Base-by-base conservation (phyloP, 495 filamentous ascomycete species). In the Parmelia sp. region DNA sequence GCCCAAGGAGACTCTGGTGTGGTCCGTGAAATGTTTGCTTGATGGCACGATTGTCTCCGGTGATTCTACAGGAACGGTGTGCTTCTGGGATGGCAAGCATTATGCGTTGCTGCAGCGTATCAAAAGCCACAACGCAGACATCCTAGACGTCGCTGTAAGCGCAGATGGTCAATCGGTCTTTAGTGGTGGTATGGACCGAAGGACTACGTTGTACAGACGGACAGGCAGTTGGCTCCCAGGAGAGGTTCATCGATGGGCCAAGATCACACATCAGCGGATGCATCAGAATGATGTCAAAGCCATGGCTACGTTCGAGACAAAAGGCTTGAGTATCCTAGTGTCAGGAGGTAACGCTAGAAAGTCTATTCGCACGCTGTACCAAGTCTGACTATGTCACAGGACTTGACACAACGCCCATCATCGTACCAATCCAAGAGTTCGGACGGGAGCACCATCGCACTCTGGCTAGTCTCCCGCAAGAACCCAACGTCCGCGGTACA, bases 281-380 rank as follows among this genome's bases (percentile, higher is more conserved):
- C 95, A 99, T 70, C 82, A 82, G 19, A 91, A 97, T 71, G 94
- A 99, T 78, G 91, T 97, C 66, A 96, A 97, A 76, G 84, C 92
- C 19, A 90, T 99, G 84, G 91, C 92, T 57, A 85, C 89, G 21
- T 97, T 90, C 61, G 92, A 97, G 73, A 86, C 87, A 23, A 88
- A 84, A 61, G 83, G 83, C 47, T 83, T 96, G 71, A 97, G 91
- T 68, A 83, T 97, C 47, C 79, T 95, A 12, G 91, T 92, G 19
- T 96, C 94, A 66, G 94, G 94, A 84, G 94, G 91, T 94, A 80
- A 10, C 35, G 12, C 36, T 17, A 58, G 4, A 10, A 44, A 15
- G 8, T 19, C 29, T 40, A n/a, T 31, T 36, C 6, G 21, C 21
- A 31, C 40, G 47, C 36, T 12, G 31, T 40, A 33, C n/a, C 25